Evolutionary conservation across 345 rosid species (phyloP).

Genomic region (Ceriops tagal): DNA sequence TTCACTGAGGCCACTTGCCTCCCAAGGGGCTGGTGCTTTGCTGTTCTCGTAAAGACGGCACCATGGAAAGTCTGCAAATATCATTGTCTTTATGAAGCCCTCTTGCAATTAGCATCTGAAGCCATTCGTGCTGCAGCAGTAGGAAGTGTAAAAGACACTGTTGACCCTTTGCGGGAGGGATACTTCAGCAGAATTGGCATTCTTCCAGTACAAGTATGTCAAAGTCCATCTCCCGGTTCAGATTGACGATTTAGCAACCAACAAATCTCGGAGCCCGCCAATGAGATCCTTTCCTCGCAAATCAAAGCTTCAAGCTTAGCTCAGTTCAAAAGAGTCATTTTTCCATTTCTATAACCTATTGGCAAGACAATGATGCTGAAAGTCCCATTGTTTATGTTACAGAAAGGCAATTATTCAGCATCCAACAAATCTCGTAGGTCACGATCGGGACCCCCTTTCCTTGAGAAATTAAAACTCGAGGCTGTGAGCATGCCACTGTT

Average conservation of each 20-base stretch:
- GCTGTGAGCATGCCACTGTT: constrained; percentile 8
- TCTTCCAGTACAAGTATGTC: background rate
- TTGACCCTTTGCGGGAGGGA: background rate
- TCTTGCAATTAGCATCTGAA: background rate
- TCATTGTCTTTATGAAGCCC: background rate
- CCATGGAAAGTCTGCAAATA: background rate
- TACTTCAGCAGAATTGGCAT: background rate
- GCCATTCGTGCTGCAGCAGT: background rate
- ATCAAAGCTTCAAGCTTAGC: no score
- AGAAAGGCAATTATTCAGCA: constrained; percentile 2
- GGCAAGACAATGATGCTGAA: no score
- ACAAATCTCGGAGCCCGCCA: no score
- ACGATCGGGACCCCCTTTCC: background rate
- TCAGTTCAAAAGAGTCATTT: no score
- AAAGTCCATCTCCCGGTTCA: background rate
- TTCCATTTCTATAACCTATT: no score
- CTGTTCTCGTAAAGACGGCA: background rate
- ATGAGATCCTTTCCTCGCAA: no score
- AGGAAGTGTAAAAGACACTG: background rate
- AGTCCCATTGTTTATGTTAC: no score
- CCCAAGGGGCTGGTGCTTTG: background rate
- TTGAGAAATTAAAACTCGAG: background rate
- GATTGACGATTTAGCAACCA: background rate
- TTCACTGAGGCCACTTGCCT: background rate
- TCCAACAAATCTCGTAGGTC: background rate